A percentile compares a stretch with the other conserved stretches of the same genome.
Conservation (phyloP, 75 land plant genomes). For the Cupressus sempervirens region DNA sequence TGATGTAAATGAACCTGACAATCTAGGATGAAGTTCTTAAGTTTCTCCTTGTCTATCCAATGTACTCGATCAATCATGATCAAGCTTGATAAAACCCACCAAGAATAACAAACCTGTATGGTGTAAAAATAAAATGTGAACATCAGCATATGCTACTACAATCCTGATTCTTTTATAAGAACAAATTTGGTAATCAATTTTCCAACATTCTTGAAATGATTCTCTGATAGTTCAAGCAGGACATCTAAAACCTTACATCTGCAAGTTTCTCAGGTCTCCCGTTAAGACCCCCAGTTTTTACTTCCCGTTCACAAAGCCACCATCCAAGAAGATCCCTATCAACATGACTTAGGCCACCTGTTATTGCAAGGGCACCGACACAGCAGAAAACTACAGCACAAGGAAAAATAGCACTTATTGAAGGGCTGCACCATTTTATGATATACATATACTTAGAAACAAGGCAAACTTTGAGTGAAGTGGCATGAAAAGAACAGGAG, state of each 20-base stretch:
- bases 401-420: slow-evolving; percentile 1
- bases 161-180: not conserved
- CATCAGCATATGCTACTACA: slow-evolving; percentile 4
- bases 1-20: slow-evolving; percentile 63
- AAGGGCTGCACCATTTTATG: not conserved
- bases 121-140: not conserved
- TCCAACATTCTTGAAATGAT: not conserved
- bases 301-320: slow-evolving; percentile 95
- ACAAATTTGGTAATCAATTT: not conserved
- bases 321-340: slow-evolving; percentile 94
- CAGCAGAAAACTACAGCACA: slow-evolving; percentile 78
- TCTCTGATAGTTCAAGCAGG: not conserved
- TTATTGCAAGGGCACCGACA: slow-evolving; percentile 87
- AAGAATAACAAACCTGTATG: slow-evolving; percentile 91
- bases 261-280: slow-evolving; percentile 98
- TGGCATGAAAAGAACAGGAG: not conserved
- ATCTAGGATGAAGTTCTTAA: slow-evolving; percentile 69
- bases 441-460: not conserved
- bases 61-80: slow-evolving; percentile 90
- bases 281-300: slow-evolving; percentile 81
- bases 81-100: slow-evolving; percentile 97
- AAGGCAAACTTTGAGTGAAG: not conserved
- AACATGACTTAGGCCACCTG: slow-evolving; percentile 69
- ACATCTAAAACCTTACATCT: slow-evolving; percentile 53
- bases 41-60: slow-evolving; percentile 92